Percentiles rank a stretch among this genome's conserved stretches.
These are phyloP conservation scores for Coelastrella sp. DNA, from an alignment of 139 green algal genomes.

Conservation along the genomic window DNA sequence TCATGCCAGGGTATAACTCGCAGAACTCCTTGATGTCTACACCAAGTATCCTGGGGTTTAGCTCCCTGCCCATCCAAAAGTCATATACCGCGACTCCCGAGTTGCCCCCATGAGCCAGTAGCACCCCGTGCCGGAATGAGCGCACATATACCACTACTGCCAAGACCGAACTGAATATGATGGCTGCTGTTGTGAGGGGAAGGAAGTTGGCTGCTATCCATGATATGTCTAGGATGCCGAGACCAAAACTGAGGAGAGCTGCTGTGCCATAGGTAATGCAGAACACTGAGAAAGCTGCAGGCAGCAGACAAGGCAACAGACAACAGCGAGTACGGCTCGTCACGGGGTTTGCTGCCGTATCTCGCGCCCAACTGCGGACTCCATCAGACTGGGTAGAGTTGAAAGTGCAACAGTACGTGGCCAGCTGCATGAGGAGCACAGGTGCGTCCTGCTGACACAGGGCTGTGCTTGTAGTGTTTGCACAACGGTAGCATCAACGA, in stretches of 20 bases:
- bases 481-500: no score
- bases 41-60: conserved; percentile 83
- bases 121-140: conserved; percentile 72
- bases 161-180: conserved; percentile 70
- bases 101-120: conserved; percentile 68
- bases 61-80: conserved; percentile 95
- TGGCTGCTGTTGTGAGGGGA: conserved; percentile 79
- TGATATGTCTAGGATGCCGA: conserved; percentile 61
- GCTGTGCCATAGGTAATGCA: conserved; percentile 67
- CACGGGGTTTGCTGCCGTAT: neutral
- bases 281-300: conserved; percentile 78
- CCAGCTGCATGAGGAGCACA: no score
- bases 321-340: neutral
- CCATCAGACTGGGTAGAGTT: no score
- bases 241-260: conserved; percentile 72
- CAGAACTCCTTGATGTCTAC: conserved; percentile 96
- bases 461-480: no score
- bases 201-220: conserved; percentile 89
- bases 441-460: no score
- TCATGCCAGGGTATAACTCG: conserved; percentile 92
- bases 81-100: conserved; percentile 80
- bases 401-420: no score
- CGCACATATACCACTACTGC: conserved; percentile 76
- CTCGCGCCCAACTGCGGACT: no score
- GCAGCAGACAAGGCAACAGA: neutral